Evolutionary conservation across 306 rosid genomes (phyloP), one percentile per base, ranked within the genome.

Genomic region (Malus fusca): DNA sequence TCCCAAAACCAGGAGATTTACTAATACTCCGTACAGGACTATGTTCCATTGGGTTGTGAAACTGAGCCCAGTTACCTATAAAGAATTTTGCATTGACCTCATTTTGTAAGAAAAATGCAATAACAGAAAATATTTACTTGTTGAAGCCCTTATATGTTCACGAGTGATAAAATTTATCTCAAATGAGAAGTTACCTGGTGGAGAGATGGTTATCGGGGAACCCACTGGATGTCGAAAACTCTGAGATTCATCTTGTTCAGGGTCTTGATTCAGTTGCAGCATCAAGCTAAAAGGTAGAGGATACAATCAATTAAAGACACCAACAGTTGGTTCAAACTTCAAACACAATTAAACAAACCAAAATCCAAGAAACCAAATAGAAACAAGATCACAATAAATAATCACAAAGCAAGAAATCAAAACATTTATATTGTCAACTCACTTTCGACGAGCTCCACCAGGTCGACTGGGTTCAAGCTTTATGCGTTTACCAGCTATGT

Each of bases 381-480:
- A 22, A 22, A 68, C 14, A 63, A 60, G 3, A 71, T 18, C 14
- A 55, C 9, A 5, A 30, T 17, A 6, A 63, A 63, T 61, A 64
- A 31, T 64, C 43, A 64, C 40, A 64, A 64, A 64, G 68, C 18
- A 26, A 28, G 37, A 28, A 56, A 56, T 31, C 69, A 44, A 26
- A 61, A 37, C 12, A 61, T 28, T 44, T 48, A 76, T 30, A 19
- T 61, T 28, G 56, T 33, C 79, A 69, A 81, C 95, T 75, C 81
- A 93, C 98, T 84, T 93, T 86, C 97, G 87, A 68, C 98, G 97
- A 61, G 97, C 96, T 82, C 98, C 98, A 48, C 98, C 98, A 77
- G 98, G 98, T 64, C 98, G 96, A 76, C 98, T 93, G n/a, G 98
- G 98, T 87, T 93, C 98, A 82, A 93, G 95, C 85, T 93, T 93